Evolutionary conservation across 768 basidiomycete genomes (phyloP), one percentile per base, ranked within the genome.

Genomic region (Lanmaoa rubissima): DNA sequence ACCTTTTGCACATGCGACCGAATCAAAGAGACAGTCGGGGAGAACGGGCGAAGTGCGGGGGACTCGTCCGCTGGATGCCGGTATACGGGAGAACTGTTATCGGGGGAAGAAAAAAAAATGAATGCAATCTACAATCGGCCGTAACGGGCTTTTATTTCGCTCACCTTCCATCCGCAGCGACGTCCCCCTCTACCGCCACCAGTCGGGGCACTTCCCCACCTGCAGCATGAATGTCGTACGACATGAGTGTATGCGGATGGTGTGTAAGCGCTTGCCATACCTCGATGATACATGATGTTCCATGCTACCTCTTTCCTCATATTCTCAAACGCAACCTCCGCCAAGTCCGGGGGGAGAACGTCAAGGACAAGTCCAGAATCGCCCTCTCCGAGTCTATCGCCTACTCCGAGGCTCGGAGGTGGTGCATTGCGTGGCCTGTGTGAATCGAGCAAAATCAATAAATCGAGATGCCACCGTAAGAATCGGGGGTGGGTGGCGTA

Each of bases 51-150:
- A 31, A 91, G 77, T 3, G 82, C 79, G 28, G 90, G 90, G 0
- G 88, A 88, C 61, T 86, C 82, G 67, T 93, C 90, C 3, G 89
- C 82, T 14, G 91, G 91, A 67, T 92, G 89, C 35, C 91, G 84
- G 69, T 92, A 93, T 51, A 92, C 78, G 5, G 91, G 90, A 66
- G 83, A 85, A 63, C 87, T 90, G 56, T 8, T 26, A 21, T 36
- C 17, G 39, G 14, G 16, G 13, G 48, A 26, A 46, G 17, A 32
- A 36, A 36, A 35, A n/a, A 47, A 43, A 51, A 38, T 44, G 38
- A 57, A 55, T 41, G 31, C 16, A 19, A 53, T 47, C 43, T 46
- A n/a, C 32, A 49, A 41, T 34, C 54, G 59, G 56, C 21, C 42
- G 31, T 43, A 70, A 47, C 12, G 56, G 47, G 54, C 60, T 42